Percentiles rank a stretch among this genome's conserved stretches.
Conservation (phyloP, 2,329 filamentous ascomycete genomes). For the Pseudopithomyces maydicus region DNA sequence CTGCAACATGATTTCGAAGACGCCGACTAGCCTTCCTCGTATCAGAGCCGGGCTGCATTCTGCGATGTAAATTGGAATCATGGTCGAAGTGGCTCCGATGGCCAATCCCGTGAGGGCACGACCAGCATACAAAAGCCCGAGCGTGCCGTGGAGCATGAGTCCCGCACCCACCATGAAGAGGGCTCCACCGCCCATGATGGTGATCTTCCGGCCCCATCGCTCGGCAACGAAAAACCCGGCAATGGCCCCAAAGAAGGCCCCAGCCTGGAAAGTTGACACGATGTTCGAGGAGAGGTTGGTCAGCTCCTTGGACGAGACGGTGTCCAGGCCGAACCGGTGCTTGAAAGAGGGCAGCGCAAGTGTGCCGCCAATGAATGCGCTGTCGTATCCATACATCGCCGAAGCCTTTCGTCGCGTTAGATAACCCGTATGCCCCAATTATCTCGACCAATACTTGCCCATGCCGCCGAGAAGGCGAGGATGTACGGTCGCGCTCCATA, state of each 20-base stretch:
- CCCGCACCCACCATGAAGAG: constrained; percentile 2
- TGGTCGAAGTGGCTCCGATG: not conserved
- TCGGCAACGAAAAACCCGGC: not conserved
- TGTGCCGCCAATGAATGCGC: not conserved
- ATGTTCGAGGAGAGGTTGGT: not conserved
- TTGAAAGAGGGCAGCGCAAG: constrained; percentile 3
- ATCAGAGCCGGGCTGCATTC: constrained; percentile 61
- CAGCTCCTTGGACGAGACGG: not conserved
- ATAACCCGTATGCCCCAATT: too few species aligned
- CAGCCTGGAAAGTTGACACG: constrained; percentile 3
- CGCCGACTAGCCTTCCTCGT: constrained; percentile 68
- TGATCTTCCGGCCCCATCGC: not conserved
- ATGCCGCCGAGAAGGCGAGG: not conserved
- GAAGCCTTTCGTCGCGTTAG: not conserved
- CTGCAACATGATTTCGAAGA: constrained; percentile 49
- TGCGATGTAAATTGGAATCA: constrained; percentile 58
- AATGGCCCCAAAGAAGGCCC: constrained; percentile 2
- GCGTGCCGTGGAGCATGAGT: not conserved
- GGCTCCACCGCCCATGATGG: constrained; percentile 1
- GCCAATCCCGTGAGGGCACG: not conserved
- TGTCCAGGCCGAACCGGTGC: constrained; percentile 1
- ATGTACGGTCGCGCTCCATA: constrained; percentile 4
- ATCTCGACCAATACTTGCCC: not conserved
- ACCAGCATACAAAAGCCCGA: not conserved
- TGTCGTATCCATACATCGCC: not conserved